These are phyloP conservation scores for Camellia sinensis DNA, from an alignment of 148 eudicot genomes.

Conservation along the genomic window DNA sequence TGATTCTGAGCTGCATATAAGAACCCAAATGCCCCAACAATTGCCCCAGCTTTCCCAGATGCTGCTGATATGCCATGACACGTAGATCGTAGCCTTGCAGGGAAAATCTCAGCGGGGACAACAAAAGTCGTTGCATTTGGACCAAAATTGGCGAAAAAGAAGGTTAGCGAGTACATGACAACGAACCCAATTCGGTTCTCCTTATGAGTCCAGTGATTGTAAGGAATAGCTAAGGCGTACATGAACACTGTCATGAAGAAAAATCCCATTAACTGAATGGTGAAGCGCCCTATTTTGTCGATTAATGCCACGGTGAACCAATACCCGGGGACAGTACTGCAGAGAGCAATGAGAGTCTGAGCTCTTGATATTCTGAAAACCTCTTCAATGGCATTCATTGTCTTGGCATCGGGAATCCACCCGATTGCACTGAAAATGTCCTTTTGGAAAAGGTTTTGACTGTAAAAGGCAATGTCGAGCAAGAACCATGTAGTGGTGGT, in stretches of 20 bases:
- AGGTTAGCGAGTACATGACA: constrained; percentile 15
- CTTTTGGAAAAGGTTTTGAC: constrained; percentile 19
- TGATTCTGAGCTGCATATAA: constrained; percentile 7
- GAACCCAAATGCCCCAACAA: constrained; percentile 18
- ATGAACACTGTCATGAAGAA: constrained; percentile 20
- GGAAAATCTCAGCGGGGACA: constrained; percentile 17
- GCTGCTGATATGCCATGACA: constrained; percentile 19
- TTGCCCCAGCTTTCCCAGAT: constrained; percentile 9
- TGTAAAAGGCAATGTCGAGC: constrained; percentile 13
- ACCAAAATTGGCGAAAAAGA: constrained; percentile 16
- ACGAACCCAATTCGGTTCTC: constrained; percentile 14
- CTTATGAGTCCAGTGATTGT: constrained; percentile 9
- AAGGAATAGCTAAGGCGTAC: constrained; percentile 14
- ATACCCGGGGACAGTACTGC: constrained; percentile 16
- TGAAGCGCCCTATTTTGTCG: constrained; percentile 8
- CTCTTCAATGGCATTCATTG: constrained; percentile 6
- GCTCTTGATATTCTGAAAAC: constrained; percentile 11
- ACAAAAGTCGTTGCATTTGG: constrained; percentile 15
- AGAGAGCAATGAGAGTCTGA: constrained; percentile 17
- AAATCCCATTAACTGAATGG: constrained; percentile 14
- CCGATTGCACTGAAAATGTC: constrained; percentile 14
- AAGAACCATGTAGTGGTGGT: constrained; percentile 17
- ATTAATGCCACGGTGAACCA: constrained; percentile 14
- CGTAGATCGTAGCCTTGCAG: constrained; percentile 10
- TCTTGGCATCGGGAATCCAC: constrained; percentile 4